Conservation (phyloP, 805 yeast genomes). For the Yamadazyma phyllophila region DNA sequence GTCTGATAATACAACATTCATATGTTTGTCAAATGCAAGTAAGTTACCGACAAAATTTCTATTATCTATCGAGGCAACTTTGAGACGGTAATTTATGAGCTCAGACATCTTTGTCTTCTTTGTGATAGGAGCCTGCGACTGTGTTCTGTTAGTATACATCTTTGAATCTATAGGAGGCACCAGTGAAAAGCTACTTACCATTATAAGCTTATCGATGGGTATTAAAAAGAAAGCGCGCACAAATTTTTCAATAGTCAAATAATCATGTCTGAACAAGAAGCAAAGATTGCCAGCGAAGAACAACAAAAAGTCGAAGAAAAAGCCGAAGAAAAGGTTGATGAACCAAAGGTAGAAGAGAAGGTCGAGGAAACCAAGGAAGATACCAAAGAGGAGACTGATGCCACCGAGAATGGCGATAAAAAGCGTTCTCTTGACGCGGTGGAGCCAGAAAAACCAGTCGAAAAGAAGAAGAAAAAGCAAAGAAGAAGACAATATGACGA, state of each 20-base stretch:
- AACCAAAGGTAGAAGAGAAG: not conserved
- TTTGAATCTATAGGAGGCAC: not conserved
- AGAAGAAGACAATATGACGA: slow-evolving; percentile 59
- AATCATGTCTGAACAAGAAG: slow-evolving; percentile 8
- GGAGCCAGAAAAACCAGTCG: not conserved
- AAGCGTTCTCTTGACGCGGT: slow-evolving; percentile 1
- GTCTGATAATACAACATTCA: slow-evolving; percentile 82
- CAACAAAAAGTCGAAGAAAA: not conserved
- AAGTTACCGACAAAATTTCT: slow-evolving; percentile 76
- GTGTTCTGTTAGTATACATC: slow-evolving; percentile 11
- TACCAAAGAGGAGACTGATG: not conserved
- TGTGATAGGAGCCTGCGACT: slow-evolving; percentile 16
- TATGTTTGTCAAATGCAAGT: slow-evolving; percentile 83
- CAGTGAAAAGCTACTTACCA: slow-evolving; percentile 5
- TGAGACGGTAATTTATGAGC: slow-evolving; percentile 68
- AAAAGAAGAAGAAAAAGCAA: slow-evolving; percentile 36
- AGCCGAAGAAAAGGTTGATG: not conserved
- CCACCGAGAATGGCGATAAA: not conserved
- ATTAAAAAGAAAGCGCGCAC: slow-evolving; percentile 1
- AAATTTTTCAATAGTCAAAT: not conserved
- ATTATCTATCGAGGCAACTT: slow-evolving; percentile 74
- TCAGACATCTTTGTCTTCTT: slow-evolving; percentile 54
- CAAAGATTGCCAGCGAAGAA: not conserved
- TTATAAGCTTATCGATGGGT: not conserved
- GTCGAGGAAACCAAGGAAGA: slow-evolving; percentile 1